A percentile compares a stretch with the other conserved stretches of the same genome.
These are phyloP conservation scores for Rubia balearica DNA, from an alignment of 305 asterid genomes.

Conservation along the genomic window DNA sequence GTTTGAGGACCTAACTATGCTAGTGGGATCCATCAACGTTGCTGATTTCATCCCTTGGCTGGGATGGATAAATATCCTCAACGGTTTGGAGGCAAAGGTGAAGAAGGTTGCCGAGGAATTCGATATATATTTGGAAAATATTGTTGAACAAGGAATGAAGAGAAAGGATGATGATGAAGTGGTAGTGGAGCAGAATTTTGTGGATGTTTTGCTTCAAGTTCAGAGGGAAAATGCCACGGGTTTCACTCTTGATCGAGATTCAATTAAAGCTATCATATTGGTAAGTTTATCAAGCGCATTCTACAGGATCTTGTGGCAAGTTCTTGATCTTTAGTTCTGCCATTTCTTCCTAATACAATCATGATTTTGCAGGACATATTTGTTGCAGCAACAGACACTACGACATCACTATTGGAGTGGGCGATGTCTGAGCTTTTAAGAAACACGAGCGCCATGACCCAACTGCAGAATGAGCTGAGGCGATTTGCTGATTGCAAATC, in stretches of 20 bases:
- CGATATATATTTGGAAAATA: constrained; percentile 12
- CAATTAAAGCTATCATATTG: constrained; percentile 13
- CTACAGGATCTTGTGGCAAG: too few species aligned
- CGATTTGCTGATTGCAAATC: neutral
- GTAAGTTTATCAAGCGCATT: neutral
- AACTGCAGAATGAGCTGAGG: neutral
- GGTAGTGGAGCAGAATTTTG: constrained; percentile 4
- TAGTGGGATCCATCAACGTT: constrained; percentile 9
- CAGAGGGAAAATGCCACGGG: neutral
- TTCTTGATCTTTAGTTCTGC: too few species aligned
- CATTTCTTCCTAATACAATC: neutral
- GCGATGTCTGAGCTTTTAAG: neutral
- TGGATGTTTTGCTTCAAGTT: constrained; percentile 13
- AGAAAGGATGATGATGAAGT: neutral
- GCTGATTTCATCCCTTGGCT: constrained; percentile 26
- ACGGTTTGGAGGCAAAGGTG: constrained; percentile 10
- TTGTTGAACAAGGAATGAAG: constrained; percentile 14
- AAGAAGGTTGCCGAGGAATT: constrained; percentile 8
- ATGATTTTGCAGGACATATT: neutral
- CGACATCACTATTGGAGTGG: neutral
- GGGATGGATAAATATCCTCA: constrained; percentile 6
- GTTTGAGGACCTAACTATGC: neutral
- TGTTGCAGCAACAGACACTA: neutral
- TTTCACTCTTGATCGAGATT: constrained; percentile 3
- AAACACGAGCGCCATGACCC: neutral